Base-by-base conservation (phyloP, 495 filamentous ascomycete species). In the Neurospora sp. region DNA sequence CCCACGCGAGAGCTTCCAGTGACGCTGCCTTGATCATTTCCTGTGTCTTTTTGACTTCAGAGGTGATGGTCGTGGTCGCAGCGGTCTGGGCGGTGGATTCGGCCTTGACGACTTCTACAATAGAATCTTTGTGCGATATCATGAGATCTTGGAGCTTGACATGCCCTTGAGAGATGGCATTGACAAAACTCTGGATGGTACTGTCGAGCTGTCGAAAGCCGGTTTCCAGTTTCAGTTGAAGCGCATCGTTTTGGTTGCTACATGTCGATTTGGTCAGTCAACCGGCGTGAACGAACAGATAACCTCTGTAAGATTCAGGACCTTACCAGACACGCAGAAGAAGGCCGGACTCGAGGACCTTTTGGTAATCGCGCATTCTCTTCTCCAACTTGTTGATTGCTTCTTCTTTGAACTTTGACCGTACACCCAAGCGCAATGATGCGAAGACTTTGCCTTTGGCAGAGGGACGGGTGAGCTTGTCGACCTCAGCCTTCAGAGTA, bases 301-400 rank as follows among this genome's bases (percentile, higher is more conserved):
- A 1, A 1, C 5, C 1, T 2, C 7, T 18, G 44, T 1, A 12
- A 14, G 38, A 68, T 37, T 22, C 35, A 14, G 0, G 8, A 27
- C 7, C 74, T 75, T 65, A 74, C 72, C 74, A 76, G 27, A 72
- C 3, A 5, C 70, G 70, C 3, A 47, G 14, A 38, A 76, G 70
- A 38, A 76, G 47, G 38, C 72, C 16, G 0, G 45, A 45, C 45
- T 76, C 68, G 7, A 74, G 68, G 5, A 70, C 35, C 14, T 18
- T 69, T 65, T 73, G 73, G n/a, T 71, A 70, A 7, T 37, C 44
- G 6, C 14, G 10, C 73, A 74, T 69, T 1, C 1, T 10, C n/a
- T 27, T 73, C 37, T 74, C 69, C 4, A 74, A 61, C 38, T 70
- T 69, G 9, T 69, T 22, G n/a, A 76, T 6, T 0, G 35, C n/a